phyloP scores from a whole-genome alignment of 495 filamentous ascomycete species.

The Choiromyces venosus region DNA sequence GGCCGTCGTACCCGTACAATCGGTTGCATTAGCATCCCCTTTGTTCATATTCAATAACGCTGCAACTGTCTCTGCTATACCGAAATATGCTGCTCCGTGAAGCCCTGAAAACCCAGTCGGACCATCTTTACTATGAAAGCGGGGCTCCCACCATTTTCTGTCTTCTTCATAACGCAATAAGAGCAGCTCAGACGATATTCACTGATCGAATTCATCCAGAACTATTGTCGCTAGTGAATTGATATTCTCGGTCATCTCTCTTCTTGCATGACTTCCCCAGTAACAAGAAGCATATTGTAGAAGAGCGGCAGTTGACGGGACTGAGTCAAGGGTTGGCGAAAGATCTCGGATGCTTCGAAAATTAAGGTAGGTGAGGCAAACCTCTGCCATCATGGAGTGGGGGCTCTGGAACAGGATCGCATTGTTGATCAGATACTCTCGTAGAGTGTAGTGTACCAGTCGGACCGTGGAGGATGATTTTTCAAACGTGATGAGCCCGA shows the following conservation, averaged over 20 bases:
- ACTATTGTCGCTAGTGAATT: background rate
- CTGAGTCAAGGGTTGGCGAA: background rate
- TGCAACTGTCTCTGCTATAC: too few species aligned
- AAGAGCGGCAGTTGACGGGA: background rate
- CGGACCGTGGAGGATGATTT: background rate
- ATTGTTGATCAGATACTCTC: background rate
- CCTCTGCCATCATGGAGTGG: background rate
- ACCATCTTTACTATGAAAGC: too few species aligned
- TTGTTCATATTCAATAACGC: too few species aligned
- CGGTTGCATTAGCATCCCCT: too few species aligned
- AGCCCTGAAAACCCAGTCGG: too few species aligned
- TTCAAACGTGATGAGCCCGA: background rate
- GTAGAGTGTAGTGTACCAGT: background rate
- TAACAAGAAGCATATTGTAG: background rate
- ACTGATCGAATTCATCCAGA: background rate
- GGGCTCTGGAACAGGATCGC: too few species aligned
- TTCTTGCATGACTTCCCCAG: background rate
- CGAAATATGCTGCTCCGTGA: too few species aligned
- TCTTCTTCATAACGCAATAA: too few species aligned
- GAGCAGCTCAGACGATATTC: too few species aligned
- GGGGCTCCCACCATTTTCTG: too few species aligned
- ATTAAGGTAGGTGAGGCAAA: background rate
- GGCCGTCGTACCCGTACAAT: too few species aligned
- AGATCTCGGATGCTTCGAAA: too few species aligned
- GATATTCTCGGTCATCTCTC: background rate